Conservation (phyloP, 192 early-diverging fungal genomes). For the Cetraspora pellucida region DNA sequence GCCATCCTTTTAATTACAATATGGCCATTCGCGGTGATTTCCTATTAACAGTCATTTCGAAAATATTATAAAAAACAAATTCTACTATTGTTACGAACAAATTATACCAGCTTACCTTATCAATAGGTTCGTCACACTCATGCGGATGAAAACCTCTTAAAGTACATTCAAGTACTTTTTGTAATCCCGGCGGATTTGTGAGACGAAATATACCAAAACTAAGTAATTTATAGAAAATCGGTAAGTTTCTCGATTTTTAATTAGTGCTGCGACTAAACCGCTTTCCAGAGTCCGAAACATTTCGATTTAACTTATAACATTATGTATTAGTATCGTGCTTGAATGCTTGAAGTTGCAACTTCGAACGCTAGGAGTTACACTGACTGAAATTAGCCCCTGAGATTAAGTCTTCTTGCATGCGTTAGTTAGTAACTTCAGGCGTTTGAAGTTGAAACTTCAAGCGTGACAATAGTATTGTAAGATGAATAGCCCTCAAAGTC, state of each 20-base stretch:
- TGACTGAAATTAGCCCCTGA: too few relatives aligned
- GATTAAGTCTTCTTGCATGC: too few relatives aligned
- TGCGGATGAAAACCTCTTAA: constrained; percentile 85
- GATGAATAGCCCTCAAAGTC: too few relatives aligned
- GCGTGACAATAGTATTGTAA: too few relatives aligned
- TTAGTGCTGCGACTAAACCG: not conserved
- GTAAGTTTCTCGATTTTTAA: not conserved
- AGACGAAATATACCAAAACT: constrained; percentile 83
- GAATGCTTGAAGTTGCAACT: too few relatives aligned
- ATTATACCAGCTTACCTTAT: constrained; percentile 46
- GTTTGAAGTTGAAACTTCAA: too few relatives aligned
- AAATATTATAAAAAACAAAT: not conserved
- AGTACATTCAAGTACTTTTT: constrained; percentile 72
- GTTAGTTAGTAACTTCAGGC: too few relatives aligned
- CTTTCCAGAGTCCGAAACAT: not conserved
- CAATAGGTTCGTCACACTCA: constrained; percentile 55
- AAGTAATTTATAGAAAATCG: not conserved
- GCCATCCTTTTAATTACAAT: not conserved
- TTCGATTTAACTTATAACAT: too few relatives aligned
- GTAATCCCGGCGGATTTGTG: constrained; percentile 84
- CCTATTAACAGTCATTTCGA: not conserved
- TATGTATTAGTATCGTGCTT: too few relatives aligned
- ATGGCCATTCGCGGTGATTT: not conserved
- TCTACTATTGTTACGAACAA: not conserved
- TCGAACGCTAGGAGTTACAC: too few relatives aligned